Evolutionary conservation across 352 stramenopile species (phyloP).

Genomic region (Phytophthora vignae): DNA sequence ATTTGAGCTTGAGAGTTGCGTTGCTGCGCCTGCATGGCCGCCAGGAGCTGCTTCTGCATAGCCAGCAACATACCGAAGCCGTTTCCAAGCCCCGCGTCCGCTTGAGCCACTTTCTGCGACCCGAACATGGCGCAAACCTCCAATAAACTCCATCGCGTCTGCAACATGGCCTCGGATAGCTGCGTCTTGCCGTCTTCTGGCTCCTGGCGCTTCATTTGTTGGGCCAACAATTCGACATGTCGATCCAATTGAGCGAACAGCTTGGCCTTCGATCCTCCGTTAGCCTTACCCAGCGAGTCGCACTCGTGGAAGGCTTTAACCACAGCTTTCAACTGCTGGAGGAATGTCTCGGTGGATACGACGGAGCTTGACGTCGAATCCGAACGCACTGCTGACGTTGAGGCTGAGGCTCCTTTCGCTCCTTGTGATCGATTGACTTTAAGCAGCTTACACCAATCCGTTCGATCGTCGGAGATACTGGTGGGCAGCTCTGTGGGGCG

Average conservation of each 20-base stretch:
- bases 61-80: conserved; percentile 50
- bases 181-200: conserved; percentile 17
- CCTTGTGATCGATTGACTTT: conserved; percentile 44
- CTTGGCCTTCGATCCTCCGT: conserved; percentile 27
- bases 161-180: conserved; percentile 41
- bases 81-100: conserved; percentile 44
- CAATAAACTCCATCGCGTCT: conserved; percentile 60
- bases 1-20: conserved; percentile 18
- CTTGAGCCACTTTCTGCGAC: conserved; percentile 39
- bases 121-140: conserved; percentile 63
- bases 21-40: conserved; percentile 43
- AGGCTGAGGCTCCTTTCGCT: not conserved
- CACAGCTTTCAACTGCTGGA: conserved; percentile 60
- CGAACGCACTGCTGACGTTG: not conserved
- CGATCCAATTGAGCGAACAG: conserved; percentile 65
- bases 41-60: conserved; percentile 63
- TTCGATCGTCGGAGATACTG: conserved; percentile 68
- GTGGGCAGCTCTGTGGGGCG: conserved; percentile 53
- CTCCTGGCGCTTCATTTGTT: conserved; percentile 55
- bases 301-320: conserved; percentile 58
- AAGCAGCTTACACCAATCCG: conserved; percentile 72
- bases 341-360: conserved; percentile 50
- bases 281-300: conserved; percentile 20
- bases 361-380: conserved; percentile 4
- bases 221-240: conserved; percentile 56